These are phyloP conservation scores for Mycena belliarum DNA, from an alignment of 768 basidiomycete genomes.

Conservation along the genomic window DNA sequence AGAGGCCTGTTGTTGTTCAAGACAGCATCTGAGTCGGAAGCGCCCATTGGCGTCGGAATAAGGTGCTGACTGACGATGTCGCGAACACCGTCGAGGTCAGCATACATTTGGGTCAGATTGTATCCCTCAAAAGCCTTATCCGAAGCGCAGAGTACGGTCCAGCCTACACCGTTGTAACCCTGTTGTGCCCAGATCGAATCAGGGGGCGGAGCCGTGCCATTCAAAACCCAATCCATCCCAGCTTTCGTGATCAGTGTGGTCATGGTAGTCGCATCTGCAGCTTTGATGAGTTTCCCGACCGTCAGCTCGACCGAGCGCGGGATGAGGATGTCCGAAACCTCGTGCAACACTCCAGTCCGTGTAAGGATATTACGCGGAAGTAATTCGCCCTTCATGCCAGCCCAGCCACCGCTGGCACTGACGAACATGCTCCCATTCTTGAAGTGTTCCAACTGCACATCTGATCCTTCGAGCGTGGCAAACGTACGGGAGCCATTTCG, in stretches of 20 bases:
- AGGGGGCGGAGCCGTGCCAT: conserved; percentile 79
- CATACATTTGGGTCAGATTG: conserved; percentile 76
- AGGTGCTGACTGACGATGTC: conserved; percentile 77
- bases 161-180: conserved; percentile 54
- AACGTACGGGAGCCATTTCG: conserved; percentile 71
- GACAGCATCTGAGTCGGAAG: conserved; percentile 29
- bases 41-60: conserved; percentile 47
- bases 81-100: conserved; percentile 52
- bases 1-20: conserved; percentile 75
- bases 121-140: conserved; percentile 89
- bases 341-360: conserved; percentile 87
- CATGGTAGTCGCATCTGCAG: conserved; percentile 90
- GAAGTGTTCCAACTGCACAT: conserved; percentile 66
- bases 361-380: conserved; percentile 73
- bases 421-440: conserved; percentile 54
- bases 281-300: conserved; percentile 86
- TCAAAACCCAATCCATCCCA: conserved; percentile 87
- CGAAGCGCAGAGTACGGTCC: conserved; percentile 89
- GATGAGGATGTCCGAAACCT: conserved; percentile 80
- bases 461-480: conserved; percentile 82
- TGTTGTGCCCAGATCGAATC: conserved; percentile 64
- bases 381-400: conserved; percentile 62
- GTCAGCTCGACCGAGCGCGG: conserved; percentile 87
- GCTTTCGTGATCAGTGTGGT: conserved; percentile 77
- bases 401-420: conserved; percentile 77